Base-by-base conservation (phyloP, 768 basidiomycete species). In the Lentinula sp. region DNA sequence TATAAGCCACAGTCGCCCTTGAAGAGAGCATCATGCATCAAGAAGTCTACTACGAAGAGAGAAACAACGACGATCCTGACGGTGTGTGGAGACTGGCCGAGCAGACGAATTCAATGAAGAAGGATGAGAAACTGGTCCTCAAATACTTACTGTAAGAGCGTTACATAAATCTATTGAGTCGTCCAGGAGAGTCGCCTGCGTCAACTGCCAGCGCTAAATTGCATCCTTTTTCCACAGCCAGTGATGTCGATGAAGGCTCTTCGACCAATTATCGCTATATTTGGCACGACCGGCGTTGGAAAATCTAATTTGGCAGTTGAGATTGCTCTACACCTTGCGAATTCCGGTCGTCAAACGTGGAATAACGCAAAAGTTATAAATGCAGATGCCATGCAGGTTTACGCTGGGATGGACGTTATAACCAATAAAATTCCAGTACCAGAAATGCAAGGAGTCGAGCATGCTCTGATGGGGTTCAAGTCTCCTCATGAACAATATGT, bases 351-450 rank as follows among this genome's bases (percentile, higher is more conserved):
- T 33, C 71, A 74, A 66, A 75, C 72, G 50, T 88, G 85, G 81
- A 74, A 72, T 13, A 84, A 85, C 12, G 88, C 86, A 7, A 85
- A 86, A 68, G 81, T 98, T 65, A 87, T 99, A 70, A 98, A 98
- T 69, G 93, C 95, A 9, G 97, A 99, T 73, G 86, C 96, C 12
- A 98, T 99, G 96, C 97, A 99, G 72, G 87, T 94, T 12, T 98
- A 98, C 72, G 78, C 79, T 16, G 96, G 96, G 0, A 82, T 98
- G 72, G 90, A 97, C 72, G 77, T 95, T 55, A 87, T 98, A 67
- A 98, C 96, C 32, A 98, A 98, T 74, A 98, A 99, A 75, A 82
- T 95, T 15, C 84, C 95, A 1, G 67, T 77, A 12, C 74, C 80
- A 33, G 95, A 99, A 73, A 86, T 80, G 69, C 78, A 82, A 52